Base-by-base conservation (phyloP, 768 basidiomycete genomes). In the Mycena venus region DNA sequence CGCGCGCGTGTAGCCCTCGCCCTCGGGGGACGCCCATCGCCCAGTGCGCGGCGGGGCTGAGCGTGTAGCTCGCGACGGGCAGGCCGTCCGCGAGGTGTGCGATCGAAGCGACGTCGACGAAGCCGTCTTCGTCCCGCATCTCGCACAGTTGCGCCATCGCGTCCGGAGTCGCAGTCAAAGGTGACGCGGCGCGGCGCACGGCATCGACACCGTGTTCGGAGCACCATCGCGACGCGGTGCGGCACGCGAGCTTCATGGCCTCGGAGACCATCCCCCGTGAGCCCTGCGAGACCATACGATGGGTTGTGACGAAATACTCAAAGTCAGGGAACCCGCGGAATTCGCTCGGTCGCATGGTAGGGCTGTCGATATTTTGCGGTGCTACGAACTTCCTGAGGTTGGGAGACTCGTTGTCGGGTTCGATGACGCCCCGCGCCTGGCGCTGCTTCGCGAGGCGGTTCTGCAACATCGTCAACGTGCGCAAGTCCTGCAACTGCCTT, bases 231-330 rank as follows among this genome's bases (percentile, higher is more conserved):
- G 96, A 97, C 1, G 94, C 93, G 0, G 92, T 86, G 2, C 93
- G 91, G 59, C 91, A 92, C 0, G 95, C 96, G 21, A 93, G 79
- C 79, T 96, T 94, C 93, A 97, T 97, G 78, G 88, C 86, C 82
- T 98, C 96, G 0, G 92, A 86, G 14, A 99, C 91, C 64, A 96
- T 78, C 58, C 81, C 77, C 49, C 90, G 88, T 21, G 93, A 75
- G 29, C 92, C 91, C 2, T 49, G 40, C 21, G 85, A 85, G 4
- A 65, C 75, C 10, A 77, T 76, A 21, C 73, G 56, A 4, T 12
- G 12, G 3, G 78, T 67, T 0, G 49, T 70, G 2, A 94, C 88
- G 2, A 71, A 74, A 79, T 93, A 95, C 7, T 75, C 77, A 23
- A 89, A 81, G 23, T 82, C 75, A 11, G 87, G 94, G 82, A 90